These are phyloP conservation scores for Kwoniella dendrophila DNA, from an alignment of 768 basidiomycete species.

Conservation along the genomic window DNA sequence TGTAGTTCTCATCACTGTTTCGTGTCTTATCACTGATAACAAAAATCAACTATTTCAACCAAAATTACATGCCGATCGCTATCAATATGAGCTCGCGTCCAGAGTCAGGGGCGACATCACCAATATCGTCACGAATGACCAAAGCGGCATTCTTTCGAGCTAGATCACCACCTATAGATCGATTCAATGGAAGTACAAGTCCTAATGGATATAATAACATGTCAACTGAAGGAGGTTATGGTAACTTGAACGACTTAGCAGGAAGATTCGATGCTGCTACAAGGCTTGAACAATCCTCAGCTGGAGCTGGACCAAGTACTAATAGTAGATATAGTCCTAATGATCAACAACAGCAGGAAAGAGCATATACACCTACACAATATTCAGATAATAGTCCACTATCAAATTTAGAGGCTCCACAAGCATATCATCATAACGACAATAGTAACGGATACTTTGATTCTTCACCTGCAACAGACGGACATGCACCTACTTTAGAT, in stretches of 20 bases:
- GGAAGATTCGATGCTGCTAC: conserved; percentile 20
- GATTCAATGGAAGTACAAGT: conserved; percentile 2
- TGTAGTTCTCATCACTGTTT: background rate
- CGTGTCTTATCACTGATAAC: conserved; percentile 1
- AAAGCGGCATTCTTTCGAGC: conserved; percentile 55
- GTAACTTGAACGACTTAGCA: conserved; percentile 22
- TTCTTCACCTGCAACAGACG: conserved; percentile 17
- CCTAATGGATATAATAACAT: conserved; percentile 11
- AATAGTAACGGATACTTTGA: conserved; percentile 14
- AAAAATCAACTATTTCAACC: conserved; percentile 7
- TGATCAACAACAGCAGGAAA: conserved; percentile 1
- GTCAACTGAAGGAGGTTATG: conserved; percentile 9
- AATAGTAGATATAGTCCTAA: background rate
- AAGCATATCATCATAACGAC: background rate
- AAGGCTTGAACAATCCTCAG: conserved; percentile 7
- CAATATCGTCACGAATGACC: conserved; percentile 46
- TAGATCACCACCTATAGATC: conserved; percentile 43
- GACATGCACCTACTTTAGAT: conserved; percentile 11
- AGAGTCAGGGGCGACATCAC: conserved; percentile 22
- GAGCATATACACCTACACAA: conserved; percentile 2
- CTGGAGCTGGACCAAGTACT: conserved; percentile 1
- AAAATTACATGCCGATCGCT: conserved; percentile 18
- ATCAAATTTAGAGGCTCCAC: background rate
- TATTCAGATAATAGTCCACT: background rate
- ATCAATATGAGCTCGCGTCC: conserved; percentile 11